Evolutionary conservation across 768 basidiomycete species (phyloP), one percentile per base, ranked within the genome.

Genomic region (Phaeotremella skinneri): DNA sequence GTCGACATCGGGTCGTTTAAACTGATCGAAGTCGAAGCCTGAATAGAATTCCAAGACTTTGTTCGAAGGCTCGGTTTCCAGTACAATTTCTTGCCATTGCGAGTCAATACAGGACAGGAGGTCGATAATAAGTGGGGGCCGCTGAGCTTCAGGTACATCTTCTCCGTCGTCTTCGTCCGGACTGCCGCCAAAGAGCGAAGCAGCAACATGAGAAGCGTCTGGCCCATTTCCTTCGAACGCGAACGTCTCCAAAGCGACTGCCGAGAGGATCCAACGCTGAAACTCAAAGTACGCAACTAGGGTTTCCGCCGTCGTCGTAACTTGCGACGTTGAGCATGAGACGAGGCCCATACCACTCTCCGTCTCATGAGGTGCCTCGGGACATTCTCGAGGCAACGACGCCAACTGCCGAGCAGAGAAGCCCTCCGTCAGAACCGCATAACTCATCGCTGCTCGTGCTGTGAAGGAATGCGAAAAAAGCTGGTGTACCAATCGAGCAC

Each of bases 391-490:
- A 3, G 70, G 70, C 14, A 72, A 54, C 23, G 57, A 56, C 80
- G 23, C 86, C n/a, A 94, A 82, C 70, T 96, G 92, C 1, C 88
- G 83, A 2, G 85, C 84, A 69, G 92, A 91, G 79, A 92, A 97
- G 69, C 92, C 86, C 74, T 94, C 89, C 7, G 87, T 81, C 1
- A 89, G 90, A 32, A 89, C 86, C 31, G 96, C 82, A 71, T 94
- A 96, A 0, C 90, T 85, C 78, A 89, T 86, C 3, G 85, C 86
- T 55, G 86, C 85, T 32, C 86, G 85, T 0, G 89, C 89, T 0
- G 92, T 94, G 39, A 84, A 81, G 7, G 87, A 83, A 68, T 97
- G 90, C n/a, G 85, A 82, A 78, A 90, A 94, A 0, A 98, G 83
- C 59, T 94, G 88, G 72, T 89, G 82, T 20, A 97, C 79, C 49